These are phyloP conservation scores for Vitellaria paradoxa DNA, from an alignment of 179 eudicot species.

Conservation along the genomic window DNA sequence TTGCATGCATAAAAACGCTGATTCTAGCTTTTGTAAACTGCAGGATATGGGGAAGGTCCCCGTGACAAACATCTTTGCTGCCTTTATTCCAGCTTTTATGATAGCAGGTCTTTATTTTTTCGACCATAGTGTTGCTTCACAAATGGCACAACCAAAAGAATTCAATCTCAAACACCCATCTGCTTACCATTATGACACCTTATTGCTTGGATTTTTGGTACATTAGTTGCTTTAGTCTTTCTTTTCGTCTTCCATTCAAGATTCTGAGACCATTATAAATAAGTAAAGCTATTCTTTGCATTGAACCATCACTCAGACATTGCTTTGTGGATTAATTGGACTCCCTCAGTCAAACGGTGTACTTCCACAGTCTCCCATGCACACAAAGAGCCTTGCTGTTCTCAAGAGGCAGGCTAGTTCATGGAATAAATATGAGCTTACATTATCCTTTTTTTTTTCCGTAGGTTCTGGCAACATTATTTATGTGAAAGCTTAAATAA, in stretches of 20 bases:
- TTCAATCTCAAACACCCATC: constrained; percentile 29
- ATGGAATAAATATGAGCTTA: not conserved
- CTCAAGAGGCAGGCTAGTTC: constrained; percentile 21
- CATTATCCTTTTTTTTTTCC: not conserved
- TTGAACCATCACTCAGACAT: constrained; percentile 12
- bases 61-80: constrained; percentile 9
- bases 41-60: constrained; percentile 32
- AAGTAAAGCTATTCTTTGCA: not conserved
- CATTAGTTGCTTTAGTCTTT: not conserved
- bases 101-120: constrained; percentile 21
- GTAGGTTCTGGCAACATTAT: not conserved
- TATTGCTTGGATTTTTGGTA: constrained; percentile 33
- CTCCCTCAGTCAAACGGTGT: constrained; percentile 30
- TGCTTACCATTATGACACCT: constrained; percentile 29
- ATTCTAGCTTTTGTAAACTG: not conserved
- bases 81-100: constrained; percentile 26
- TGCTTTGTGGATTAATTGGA: constrained; percentile 30
- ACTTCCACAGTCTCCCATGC: constrained; percentile 32
- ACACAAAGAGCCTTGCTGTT: constrained; percentile 28
- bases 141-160: constrained; percentile 29
- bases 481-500: not conserved
- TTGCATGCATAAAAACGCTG: not conserved
- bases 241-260: not conserved
- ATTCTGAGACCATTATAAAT: not conserved
- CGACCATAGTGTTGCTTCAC: constrained; percentile 27